Base-by-base conservation (phyloP, 495 filamentous ascomycete species). In the Filosporella fistucella region DNA sequence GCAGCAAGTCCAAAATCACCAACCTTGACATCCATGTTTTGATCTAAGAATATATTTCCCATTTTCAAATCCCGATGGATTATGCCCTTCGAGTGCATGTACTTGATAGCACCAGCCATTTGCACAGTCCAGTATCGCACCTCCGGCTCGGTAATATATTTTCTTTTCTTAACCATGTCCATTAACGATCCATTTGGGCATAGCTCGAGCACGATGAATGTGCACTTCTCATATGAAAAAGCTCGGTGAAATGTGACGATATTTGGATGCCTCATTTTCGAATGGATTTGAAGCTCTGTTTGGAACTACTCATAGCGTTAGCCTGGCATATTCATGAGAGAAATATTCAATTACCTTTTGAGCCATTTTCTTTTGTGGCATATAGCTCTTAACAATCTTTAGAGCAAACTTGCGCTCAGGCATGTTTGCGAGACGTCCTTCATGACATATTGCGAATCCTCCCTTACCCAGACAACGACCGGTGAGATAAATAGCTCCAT, bases 1-100 rank as follows among this genome's bases (percentile, higher is more conserved):
- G 94, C 94, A n/a, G 94, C 94, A 34, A 99, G 71, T 3, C 94
- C 94, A 67, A 97, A 99, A 62, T 99, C 94, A 3, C 94, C 94
- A 51, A 97, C 84, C 64, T 99, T 97, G 47, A 96, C 78, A 58
- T 97, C 95, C 94, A 99, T 96, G 55, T 95, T 75, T 29, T 81
- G 80, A 64, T 99, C 94, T 38, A 99, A 75, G 54, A 99, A 99
- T 54, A 99, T 80, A 58, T 99, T 97, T 11, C 93, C 94, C 74
- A 96, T 95, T 64, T 99, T 99, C 41, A 99, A 65, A 65, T 99
- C 94, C 30, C 94, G 81, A 66, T 99, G 94, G 26, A 96, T 95
- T 25, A 99, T 91, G 38, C 89, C 89, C 57, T 91, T 83, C 51
- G 84, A 80, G 65, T 99, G 94, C 64, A 99, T 84, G 59, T 97